phyloP scores from a whole-genome alignment of 2,329 filamentous ascomycete species.

The Elsinoe arachidis region DNA sequence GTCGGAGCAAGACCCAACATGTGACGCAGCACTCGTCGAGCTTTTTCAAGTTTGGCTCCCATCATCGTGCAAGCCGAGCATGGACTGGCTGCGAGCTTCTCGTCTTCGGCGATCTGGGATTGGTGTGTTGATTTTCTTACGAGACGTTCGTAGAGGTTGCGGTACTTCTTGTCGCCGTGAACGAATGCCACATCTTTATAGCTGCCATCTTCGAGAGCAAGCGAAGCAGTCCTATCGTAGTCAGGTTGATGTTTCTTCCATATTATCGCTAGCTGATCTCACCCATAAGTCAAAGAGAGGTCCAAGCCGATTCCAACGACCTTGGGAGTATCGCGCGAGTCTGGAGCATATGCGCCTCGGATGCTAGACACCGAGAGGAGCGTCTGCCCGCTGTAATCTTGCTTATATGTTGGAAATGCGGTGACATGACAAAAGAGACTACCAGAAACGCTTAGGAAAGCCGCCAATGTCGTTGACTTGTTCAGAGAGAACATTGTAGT shows the following conservation, averaged over 20 bases:
- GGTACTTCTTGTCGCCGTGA: not conserved
- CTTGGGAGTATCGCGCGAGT: not conserved
- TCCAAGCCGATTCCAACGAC: not conserved
- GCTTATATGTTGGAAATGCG: not conserved
- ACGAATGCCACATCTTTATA: not conserved
- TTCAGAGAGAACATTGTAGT: not conserved
- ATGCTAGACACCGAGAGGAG: not conserved
- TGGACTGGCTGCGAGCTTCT: not conserved
- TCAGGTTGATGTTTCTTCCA: not conserved
- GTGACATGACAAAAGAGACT: not conserved
- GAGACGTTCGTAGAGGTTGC: not conserved
- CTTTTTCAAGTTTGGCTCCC: not conserved
- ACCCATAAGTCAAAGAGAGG: slow-evolving; percentile 2
- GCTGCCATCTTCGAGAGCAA: not conserved
- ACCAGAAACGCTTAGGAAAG: not conserved
- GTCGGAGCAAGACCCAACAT: not conserved
- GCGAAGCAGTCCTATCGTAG: not conserved
- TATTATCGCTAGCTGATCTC: not conserved
- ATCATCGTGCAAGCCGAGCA: not conserved
- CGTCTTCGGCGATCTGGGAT: not conserved
- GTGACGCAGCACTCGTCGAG: not conserved
- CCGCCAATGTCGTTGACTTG: not conserved
- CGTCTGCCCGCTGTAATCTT: not conserved
- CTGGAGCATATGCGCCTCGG: not conserved
- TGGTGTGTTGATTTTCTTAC: not conserved